Evolutionary conservation across 2,329 filamentous ascomycete genomes (phyloP), one percentile per base, ranked within the genome.

Genomic region (Talaromyces rugulosus): DNA sequence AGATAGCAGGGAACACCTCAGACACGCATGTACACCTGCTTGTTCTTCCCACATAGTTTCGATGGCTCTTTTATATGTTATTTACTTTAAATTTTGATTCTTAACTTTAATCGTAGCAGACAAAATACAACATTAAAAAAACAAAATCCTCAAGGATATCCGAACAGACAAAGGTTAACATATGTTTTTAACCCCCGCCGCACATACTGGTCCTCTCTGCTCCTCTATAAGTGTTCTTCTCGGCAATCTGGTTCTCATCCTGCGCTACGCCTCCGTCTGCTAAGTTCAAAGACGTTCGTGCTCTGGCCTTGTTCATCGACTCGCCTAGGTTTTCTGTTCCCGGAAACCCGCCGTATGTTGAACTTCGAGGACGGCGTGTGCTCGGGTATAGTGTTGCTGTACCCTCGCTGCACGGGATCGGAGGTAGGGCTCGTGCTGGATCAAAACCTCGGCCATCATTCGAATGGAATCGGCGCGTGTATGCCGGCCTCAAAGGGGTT

Each of bases 331-430:
- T 40, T 23, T 62, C 63, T 31, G 56, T 34, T 6, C 16, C 51
- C 11, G 47, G 16, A 1, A 67, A 56, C 1, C 69, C 70, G 0
- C 71, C 71, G 28, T 69, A 70, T 0, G 72, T 76, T 44, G 63
- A 72, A 60, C 74, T 77, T 31, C 74, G 71, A 5, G 73, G 63
- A 2, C 74, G 70, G 5, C 74, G 69, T 5, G 70, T 71, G 59
- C 72, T 75, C 2, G 72, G 69, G 59, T 75, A 76, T n/a, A 72
- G 64, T 23, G 75, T 55, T 8, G 74, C 71, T 12, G 71, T 66
- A 27, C 75, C 74, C n/a, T 70, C 71, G 52, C 72, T 66, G 33
- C 71, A 73, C 1, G 67, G 62, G 12, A 67, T 64, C 0, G 68
- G 67, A 0, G 67, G 67, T 16, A 70, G 62, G 6, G 64, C 66